Conservation (phyloP, 257 asterid genomes). For the Gardenia jasminoides region DNA sequence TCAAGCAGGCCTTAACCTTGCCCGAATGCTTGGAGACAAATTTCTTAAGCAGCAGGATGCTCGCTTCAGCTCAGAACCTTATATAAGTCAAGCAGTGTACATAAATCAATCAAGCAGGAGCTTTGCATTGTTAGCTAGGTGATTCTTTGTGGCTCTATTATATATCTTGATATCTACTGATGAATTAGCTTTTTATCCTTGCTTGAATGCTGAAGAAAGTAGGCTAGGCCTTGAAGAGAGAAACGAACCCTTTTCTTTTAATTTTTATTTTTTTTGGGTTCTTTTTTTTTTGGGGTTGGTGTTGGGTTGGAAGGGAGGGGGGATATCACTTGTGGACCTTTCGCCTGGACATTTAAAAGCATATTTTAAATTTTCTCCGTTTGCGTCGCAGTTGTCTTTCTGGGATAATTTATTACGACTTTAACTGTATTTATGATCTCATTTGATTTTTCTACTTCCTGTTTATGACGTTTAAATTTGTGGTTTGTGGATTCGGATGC, state of each 20-base stretch:
- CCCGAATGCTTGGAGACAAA: slow-evolving; percentile 97
- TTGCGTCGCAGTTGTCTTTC: too few species aligned
- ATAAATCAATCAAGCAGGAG: slow-evolving; percentile 52
- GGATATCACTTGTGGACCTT: neutral
- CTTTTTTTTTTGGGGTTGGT: too few species aligned
- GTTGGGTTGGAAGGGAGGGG: too few species aligned
- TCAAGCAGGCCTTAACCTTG: slow-evolving; percentile 80
- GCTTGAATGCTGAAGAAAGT: neutral
- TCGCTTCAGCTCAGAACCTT: slow-evolving; percentile 93
- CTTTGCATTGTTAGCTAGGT: slow-evolving; percentile 89
- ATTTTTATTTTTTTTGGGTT: too few species aligned
- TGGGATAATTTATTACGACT: neutral
- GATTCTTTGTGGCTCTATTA: slow-evolving; percentile 12
- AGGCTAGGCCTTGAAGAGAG: neutral
- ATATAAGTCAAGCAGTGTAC: slow-evolving; percentile 58
- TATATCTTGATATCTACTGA: slow-evolving; percentile 9
- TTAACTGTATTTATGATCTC: neutral
- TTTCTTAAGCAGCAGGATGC: slow-evolving; percentile 87
- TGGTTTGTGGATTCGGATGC: slow-evolving; percentile 18
- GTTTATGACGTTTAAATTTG: neutral
- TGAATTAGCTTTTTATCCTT: neutral
- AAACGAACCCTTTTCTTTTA: too few species aligned
- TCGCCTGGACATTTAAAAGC: neutral
- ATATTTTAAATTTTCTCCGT: too few species aligned
- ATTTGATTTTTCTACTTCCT: neutral